Base-by-base conservation (phyloP, 345 rosid genomes). In the Brassica carinata region DNA sequence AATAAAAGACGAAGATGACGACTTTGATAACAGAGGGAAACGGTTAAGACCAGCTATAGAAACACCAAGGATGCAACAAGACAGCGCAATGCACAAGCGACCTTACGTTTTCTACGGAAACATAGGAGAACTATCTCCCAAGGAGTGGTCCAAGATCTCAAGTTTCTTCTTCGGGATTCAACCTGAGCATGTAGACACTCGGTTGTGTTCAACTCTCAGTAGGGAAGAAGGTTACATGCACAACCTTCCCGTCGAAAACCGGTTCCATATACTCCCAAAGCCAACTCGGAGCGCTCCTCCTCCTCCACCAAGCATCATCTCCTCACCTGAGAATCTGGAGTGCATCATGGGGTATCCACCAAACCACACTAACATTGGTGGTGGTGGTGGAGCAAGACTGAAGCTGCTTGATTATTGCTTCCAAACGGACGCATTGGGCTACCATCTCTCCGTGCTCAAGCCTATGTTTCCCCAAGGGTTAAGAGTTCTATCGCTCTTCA, bases 151-250 rank as follows among this genome's bases (percentile, higher is more conserved):
- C 15, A 95, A 89, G 83, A 77, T 93, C 69, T 89, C 96, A 3
- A 83, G 86, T 77, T 91, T 88, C 83, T 81, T 95, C 67, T 88
- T 84, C 5, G 86, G 71, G 38, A 77, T 86, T 31, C 85, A 84
- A 75, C 98, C 99, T 6, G 99, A 93, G 80, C 87, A 85, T 79
- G 93, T 88, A 48, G 81, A 86, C 61, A 74, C 96, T 45, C 85
- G 83, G 79, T 58, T 84, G 74, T 90, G 84, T 82, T 93, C 97
- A 0, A 85, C 94, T 2, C 75, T 96, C 83, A 82, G 68, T 77
- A 84, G 97, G 82, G 86, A 53, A 72, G 98, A 96, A 91, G 96
- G 97, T 15, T 96, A 90, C 15, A 55, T 90, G 23, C 98, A 95
- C 84, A 93, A 93, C 82, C 96, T 95, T 78, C 97, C 96, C 0